Evolutionary conservation across 73 alveolate genomes (phyloP), one percentile per base, ranked within the genome.

Genomic region (Paramecium octaurelia): DNA sequence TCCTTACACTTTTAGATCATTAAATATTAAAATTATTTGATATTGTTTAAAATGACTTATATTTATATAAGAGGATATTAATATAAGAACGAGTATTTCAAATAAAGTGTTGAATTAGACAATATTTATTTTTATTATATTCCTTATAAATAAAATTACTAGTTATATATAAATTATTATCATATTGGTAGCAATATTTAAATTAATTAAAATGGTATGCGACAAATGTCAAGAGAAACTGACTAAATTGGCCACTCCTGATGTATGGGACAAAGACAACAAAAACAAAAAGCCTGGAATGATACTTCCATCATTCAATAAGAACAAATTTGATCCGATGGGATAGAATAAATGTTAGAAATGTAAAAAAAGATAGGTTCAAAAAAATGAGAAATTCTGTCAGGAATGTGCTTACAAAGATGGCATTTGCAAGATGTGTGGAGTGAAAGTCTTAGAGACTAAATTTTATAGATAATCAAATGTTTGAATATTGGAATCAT

Each of bases 351-450:
- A 89, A 71, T 89, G 94, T 24, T 40, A 31, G 27, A 70, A 31
- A 89, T 89, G 94, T 34, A 89, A 89, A 73, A 70, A 89, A 29
- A 68, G 73, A 43, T 80, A 89, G 29, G 94, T 89, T 38, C 68
- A 77, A 29, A 89, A 70, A 27, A 16, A 58, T 20, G 94, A 89
- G 35, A 70, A 89, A 46, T 89, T 58, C 73, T 89, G 94, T 83
- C 21, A 89, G 44, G 94, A 83, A 23, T 89, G 94, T 44, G 94
- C 94, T 1, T 89, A 89, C 57, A 89, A 89, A 21, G 88, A 69
- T n/a, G 94, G 94, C 1, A 70, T 89, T 44, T 89, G 94, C 75
- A 89, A 89, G 54, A 89, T 89, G 94, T 89, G 94, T 69, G 94
- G 94, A 14, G 92, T 71, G 43, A 89, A 89, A 46, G 71, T 89